Conservation (phyloP, 306 rosid genomes). For the Lathyrus oleraceus region DNA sequence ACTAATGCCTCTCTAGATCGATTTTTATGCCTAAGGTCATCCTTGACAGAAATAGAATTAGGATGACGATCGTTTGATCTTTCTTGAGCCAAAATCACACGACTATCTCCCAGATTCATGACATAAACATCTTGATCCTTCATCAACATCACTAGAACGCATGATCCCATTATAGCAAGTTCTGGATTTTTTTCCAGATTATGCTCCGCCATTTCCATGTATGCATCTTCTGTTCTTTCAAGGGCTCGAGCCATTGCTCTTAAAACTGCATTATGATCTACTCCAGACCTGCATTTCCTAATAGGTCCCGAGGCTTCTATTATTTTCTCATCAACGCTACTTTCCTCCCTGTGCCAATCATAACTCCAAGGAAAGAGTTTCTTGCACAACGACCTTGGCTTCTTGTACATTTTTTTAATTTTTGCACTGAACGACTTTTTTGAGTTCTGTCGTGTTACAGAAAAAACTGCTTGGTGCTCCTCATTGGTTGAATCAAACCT, state of each 20-base stretch:
- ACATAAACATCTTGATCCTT: constrained; percentile 78
- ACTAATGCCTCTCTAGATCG: constrained; percentile 65
- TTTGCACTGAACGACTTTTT: constrained; percentile 50
- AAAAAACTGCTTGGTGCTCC: constrained; percentile 32
- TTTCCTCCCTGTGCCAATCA: constrained; percentile 69
- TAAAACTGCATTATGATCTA: constrained; percentile 60
- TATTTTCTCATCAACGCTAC: constrained; percentile 43
- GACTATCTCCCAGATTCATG: constrained; percentile 75
- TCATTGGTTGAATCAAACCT: constrained; percentile 35
- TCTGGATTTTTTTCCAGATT: constrained; percentile 63
- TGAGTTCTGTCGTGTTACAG: constrained; percentile 44
- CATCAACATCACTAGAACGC: constrained; percentile 75
- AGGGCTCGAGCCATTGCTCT: constrained; percentile 70
- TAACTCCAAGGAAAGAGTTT: constrained; percentile 69
- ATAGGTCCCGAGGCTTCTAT: constrained; percentile 49
- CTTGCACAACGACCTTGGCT: constrained; percentile 57
- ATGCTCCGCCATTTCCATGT: constrained; percentile 62
- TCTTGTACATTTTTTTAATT: constrained; percentile 58
- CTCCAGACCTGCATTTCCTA: constrained; percentile 63
- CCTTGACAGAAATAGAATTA: constrained; percentile 48
- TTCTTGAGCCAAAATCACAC: constrained; percentile 65
- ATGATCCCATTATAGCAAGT: constrained; percentile 73
- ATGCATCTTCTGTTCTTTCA: constrained; percentile 61
- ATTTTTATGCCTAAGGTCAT: constrained; percentile 56
- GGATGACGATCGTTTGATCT: constrained; percentile 61